Conservation (phyloP, 306 rosid genomes). For the Fragaria iinumae region DNA sequence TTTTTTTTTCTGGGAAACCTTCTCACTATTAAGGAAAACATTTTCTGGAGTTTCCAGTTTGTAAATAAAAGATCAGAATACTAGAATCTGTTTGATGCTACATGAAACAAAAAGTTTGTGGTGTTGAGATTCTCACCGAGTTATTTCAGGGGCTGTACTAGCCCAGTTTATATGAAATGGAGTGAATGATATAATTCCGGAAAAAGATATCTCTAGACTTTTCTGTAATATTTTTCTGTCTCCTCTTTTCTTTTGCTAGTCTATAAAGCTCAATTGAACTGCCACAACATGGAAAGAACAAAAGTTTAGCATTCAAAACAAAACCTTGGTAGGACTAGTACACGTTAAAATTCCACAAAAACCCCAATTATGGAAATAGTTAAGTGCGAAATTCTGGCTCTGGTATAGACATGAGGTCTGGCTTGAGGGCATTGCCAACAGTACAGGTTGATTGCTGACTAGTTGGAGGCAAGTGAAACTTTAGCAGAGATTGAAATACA, state of each 20-base stretch:
- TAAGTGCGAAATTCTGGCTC: neutral
- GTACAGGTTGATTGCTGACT: neutral
- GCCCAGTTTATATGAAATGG: neutral
- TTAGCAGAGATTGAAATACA: neutral
- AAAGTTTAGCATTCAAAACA: neutral
- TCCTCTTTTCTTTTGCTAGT: neutral
- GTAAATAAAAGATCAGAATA: neutral
- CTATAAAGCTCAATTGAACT: neutral
- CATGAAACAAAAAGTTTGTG: neutral
- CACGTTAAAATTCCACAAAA: neutral
- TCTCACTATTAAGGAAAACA: conserved; percentile 12
- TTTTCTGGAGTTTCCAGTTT: conserved; percentile 2
- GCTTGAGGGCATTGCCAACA: neutral
- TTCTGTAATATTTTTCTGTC: neutral
- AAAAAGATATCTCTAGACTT: neutral
- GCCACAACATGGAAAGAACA: neutral
- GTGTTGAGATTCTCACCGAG: neutral
- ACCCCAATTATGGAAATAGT: neutral
- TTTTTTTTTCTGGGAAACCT: neutral
- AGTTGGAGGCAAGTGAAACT: conserved; percentile 9
- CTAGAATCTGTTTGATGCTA: neutral
- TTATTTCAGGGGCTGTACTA: neutral
- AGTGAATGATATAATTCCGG: neutral
- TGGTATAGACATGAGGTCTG: neutral
- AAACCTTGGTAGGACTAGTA: neutral